Evolutionary conservation across 2,329 filamentous ascomycete genomes (phyloP).

Genomic region (Blastomyces parvus): DNA sequence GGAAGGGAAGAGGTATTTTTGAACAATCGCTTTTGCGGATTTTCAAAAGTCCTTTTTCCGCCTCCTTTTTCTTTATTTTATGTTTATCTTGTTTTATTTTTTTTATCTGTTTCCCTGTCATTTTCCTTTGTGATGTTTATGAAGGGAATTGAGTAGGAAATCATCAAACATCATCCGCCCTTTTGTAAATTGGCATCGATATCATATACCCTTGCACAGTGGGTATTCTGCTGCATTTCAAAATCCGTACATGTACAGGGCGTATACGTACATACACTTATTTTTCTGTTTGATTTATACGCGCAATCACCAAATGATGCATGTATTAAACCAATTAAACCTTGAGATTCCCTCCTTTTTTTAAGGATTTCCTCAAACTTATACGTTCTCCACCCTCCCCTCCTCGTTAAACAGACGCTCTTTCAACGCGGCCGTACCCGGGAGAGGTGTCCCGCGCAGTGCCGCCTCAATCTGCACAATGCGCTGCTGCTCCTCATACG

Average conservation of each 20-base stretch:
- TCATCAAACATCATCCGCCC: not conserved
- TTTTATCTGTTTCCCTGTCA: not conserved
- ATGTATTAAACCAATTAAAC: not conserved
- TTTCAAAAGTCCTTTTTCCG: too few species aligned
- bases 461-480: conserved; percentile 33
- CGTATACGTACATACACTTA: not conserved
- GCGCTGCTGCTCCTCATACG: conserved; percentile 31
- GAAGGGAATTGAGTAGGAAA: not conserved
- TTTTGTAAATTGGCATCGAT: not conserved
- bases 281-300: not conserved
- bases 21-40: not conserved
- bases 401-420: not conserved
- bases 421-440: conserved; percentile 13
- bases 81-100: too few species aligned
- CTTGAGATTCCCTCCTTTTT: too few species aligned
- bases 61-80: not conserved
- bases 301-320: not conserved
- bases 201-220: not conserved
- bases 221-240: not conserved
- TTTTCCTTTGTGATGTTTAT: not conserved
- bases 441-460: conserved; percentile 21
- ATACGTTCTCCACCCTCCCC: not conserved
- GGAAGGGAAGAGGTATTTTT: conserved; percentile 2
- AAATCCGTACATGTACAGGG: not conserved
- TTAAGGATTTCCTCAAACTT: not conserved